Evolutionary conservation across 148 eudicot genomes (phyloP), one percentile per base, ranked within the genome.

Genomic region (Drosera capensis): DNA sequence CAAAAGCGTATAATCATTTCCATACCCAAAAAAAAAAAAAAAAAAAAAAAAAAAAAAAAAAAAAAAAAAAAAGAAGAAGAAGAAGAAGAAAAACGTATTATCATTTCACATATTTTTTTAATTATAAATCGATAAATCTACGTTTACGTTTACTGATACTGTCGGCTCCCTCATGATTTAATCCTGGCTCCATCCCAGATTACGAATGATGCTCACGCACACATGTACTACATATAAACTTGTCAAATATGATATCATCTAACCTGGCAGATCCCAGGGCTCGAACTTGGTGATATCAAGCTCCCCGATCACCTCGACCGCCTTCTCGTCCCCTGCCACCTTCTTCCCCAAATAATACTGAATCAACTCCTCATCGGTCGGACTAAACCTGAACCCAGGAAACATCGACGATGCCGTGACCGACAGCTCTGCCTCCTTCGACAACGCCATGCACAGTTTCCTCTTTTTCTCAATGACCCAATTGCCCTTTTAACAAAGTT

Each of bases 201-300:
- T n/a, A n/a, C n/a, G n/a, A n/a, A n/a, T n/a, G n/a, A n/a, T n/a
- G n/a, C n/a, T n/a, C n/a, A n/a, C n/a, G n/a, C n/a, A n/a, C n/a
- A n/a, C n/a, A n/a, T n/a, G n/a, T n/a, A n/a, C n/a, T n/a, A n/a
- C n/a, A 17, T 41, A 17, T 17, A 1, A 8, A 14, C 0, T 41
- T 19, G 7, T 6, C 14, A 1, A 3, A 5, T 19, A 15, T n/a
- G n/a, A n/a, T n/a, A n/a, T n/a, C n/a, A n/a, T 0, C 21, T 22
- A 41, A 86, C 96, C 86, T 68, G 96, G 96, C 34, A 86, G 69
- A 23, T 86, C 96, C 96, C 96, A 86, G 1, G 96, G 96, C 73
- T 86, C 87, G 25, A 36, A 56, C 39, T 57, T 63, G 45, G 82
- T 75, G 51, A 86, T 75, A 31, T 86, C 96, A 52, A 86, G 67